Evolutionary conservation across 2,329 filamentous ascomycete genomes (phyloP).

Genomic region (Cordyceps farinosa): DNA sequence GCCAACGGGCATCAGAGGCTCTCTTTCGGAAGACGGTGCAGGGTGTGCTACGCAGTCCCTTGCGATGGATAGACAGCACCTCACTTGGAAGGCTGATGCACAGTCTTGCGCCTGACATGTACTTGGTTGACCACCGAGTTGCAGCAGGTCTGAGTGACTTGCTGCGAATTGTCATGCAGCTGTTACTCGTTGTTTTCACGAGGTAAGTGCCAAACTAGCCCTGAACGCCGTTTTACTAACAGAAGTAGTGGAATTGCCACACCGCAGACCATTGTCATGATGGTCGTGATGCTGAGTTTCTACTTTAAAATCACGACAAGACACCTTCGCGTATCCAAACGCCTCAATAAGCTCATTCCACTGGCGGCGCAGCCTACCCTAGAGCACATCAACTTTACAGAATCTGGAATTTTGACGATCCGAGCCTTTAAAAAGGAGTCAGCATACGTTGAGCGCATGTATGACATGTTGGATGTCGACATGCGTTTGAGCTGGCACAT

Average conservation of each 20-base stretch:
- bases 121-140: constrained; percentile 16
- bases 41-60: neutral
- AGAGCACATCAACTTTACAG: constrained; percentile 15
- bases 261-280: constrained; percentile 1
- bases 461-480: constrained; percentile 12
- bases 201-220: neutral
- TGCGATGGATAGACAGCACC: constrained; percentile 17
- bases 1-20: constrained; percentile 7
- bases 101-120: constrained; percentile 12
- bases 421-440: constrained; percentile 15
- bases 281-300: neutral
- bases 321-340: constrained; percentile 7
- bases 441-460: constrained; percentile 12
- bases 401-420: constrained; percentile 16
- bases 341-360: constrained; percentile 13
- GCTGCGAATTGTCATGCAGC: constrained; percentile 4
- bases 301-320: constrained; percentile 9
- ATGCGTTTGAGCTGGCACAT: constrained; percentile 10
- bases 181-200: constrained; percentile 35
- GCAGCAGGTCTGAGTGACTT: constrained; percentile 8
- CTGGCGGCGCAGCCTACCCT: constrained; percentile 10
- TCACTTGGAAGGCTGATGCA: constrained; percentile 11
- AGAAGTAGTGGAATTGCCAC: neutral
- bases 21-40: constrained; percentile 7
- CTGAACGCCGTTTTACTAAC: neutral